Conservation (phyloP, 2,329 filamentous ascomycete genomes). For the Amphichorda felina region DNA sequence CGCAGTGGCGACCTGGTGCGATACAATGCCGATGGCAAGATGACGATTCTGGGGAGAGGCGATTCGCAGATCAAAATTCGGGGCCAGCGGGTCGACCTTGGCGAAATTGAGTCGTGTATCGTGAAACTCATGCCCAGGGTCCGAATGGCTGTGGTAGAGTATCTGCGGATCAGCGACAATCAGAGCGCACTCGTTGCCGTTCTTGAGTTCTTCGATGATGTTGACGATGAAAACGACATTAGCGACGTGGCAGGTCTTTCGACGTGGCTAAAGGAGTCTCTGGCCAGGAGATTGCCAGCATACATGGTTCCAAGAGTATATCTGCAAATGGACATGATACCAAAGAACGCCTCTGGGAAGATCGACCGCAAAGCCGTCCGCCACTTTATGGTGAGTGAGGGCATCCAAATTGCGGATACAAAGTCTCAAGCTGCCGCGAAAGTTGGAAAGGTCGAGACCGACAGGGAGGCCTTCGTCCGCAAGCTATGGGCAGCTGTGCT, state of each 20-base stretch:
- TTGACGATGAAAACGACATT: constrained; percentile 14
- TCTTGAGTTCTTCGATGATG: constrained; percentile 11
- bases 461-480: constrained; percentile 4
- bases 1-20: constrained; percentile 48
- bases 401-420: neutral
- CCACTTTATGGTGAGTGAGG: neutral
- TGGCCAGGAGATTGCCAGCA: constrained; percentile 21
- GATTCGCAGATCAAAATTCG: constrained; percentile 56
- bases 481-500: constrained; percentile 6
- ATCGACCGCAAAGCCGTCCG: constrained; percentile 19
- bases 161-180: constrained; percentile 28
- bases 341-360: constrained; percentile 34
- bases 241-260: constrained; percentile 24
- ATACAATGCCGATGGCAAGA: constrained; percentile 37
- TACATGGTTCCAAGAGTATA: constrained; percentile 38
- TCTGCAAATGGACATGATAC: constrained; percentile 31
- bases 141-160: constrained; percentile 31
- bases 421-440: neutral
- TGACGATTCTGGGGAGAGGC: constrained; percentile 48
- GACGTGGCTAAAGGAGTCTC: constrained; percentile 18
- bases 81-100: constrained; percentile 52
- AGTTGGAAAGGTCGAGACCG: constrained; percentile 1
- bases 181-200: constrained; percentile 34
- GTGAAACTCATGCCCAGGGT: constrained; percentile 12
- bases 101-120: constrained; percentile 32